Evolutionary conservation across 352 stramenopile genomes (phyloP).

Genomic region (Thalassiosira mediterranea): DNA sequence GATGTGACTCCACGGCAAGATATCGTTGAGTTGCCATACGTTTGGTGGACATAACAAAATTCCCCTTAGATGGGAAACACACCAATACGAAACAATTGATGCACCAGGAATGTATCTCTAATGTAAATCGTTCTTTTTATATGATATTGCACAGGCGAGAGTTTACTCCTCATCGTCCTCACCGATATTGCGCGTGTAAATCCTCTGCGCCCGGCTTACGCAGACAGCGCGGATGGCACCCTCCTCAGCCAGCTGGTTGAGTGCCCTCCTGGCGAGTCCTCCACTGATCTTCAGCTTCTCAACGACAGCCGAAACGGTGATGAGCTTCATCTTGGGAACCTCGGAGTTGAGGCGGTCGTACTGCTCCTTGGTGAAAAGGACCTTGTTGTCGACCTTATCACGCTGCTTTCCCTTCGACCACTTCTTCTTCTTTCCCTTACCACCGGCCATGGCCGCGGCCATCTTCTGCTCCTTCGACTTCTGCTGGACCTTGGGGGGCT

Average conservation of each 20-base stretch:
- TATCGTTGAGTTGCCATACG: too few relatives aligned
- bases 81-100: neutral
- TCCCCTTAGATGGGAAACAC: too few relatives aligned
- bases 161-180: slow-evolving; percentile 81
- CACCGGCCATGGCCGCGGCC: slow-evolving; percentile 98
- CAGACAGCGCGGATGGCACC: slow-evolving; percentile 95
- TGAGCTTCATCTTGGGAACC: slow-evolving; percentile 99
- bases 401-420: slow-evolving; percentile 99
- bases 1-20: too few relatives aligned
- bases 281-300: slow-evolving; percentile 99
- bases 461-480: slow-evolving; percentile 99
- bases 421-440: slow-evolving; percentile 99
- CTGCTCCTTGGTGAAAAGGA: slow-evolving; percentile 99
- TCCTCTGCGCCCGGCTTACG: slow-evolving; percentile 95
- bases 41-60: too few relatives aligned
- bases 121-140: too few relatives aligned
- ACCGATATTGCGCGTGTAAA: slow-evolving; percentile 95
- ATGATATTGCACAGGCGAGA: too few relatives aligned
- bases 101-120: neutral
- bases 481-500: slow-evolving; percentile 99
- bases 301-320: slow-evolving; percentile 97
- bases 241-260: slow-evolving; percentile 95
- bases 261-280: slow-evolving; percentile 95
- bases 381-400: slow-evolving; percentile 99
- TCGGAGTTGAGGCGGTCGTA: slow-evolving; percentile 97